These are phyloP conservation scores for Raphanus sativus DNA, from an alignment of 345 rosid species.

Conservation along the genomic window DNA sequence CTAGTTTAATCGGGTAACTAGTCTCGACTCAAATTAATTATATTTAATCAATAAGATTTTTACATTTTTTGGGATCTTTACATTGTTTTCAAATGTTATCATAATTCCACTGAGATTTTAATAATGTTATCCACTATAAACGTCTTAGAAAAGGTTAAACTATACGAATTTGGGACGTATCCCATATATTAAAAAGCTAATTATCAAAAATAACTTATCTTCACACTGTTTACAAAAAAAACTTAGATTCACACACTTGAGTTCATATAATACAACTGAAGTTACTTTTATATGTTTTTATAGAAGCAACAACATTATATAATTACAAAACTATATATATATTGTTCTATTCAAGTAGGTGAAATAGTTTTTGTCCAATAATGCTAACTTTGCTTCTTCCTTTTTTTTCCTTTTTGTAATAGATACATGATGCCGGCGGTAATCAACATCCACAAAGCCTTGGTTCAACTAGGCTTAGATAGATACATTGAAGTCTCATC, in stretches of 20 bases:
- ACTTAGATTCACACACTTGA: background rate
- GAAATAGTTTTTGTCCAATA: background rate
- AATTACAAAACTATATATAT: background rate
- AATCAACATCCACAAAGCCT: constrained; percentile 64
- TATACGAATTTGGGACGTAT: background rate
- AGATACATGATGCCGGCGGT: constrained; percentile 69
- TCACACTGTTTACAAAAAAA: background rate
- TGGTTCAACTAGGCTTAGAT: constrained; percentile 69
- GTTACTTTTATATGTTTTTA: background rate
- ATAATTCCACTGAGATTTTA: background rate
- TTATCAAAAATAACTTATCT: background rate
- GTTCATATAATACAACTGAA: background rate
- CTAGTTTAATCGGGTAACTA: constrained; percentile 40
- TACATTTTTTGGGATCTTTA: background rate
- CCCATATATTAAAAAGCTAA: background rate
- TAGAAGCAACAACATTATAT: background rate
- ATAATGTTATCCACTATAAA: background rate
- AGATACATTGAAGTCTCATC: constrained; percentile 69
- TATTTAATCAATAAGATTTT: background rate
- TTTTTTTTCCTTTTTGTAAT: background rate
- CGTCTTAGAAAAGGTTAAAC: background rate
- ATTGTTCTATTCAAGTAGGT: background rate
- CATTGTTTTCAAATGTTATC: background rate
- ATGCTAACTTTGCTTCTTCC: background rate
- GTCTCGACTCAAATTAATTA: background rate